Base-by-base conservation (phyloP, 2,329 filamentous ascomycete genomes). In the Botrytis aclada region DNA sequence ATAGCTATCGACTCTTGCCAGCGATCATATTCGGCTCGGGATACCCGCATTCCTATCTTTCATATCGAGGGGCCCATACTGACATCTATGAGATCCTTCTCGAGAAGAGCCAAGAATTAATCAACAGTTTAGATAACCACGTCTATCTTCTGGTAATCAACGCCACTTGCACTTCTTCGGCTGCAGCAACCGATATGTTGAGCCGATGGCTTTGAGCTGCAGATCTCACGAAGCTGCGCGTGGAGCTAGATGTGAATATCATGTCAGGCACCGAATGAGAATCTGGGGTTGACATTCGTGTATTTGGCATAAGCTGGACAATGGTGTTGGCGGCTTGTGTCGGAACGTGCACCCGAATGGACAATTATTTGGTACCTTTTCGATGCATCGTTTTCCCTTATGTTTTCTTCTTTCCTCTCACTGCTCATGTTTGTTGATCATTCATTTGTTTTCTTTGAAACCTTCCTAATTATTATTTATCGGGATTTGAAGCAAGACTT, bases 21-120 rank as follows among this genome's bases (percentile, higher is more conserved):
- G 25, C 54, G 34, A 41, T 41, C 7, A 32, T 10, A 32, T 56
- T 41, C 65, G 65, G 65, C 9, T 67, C 65, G 65, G 47, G n/a
- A 25, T 56, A 69, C 32, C 47, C 65, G 65, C 47, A 16, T 69
- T 56, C 65, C 65, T 56, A 41, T 56, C 65, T 67, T 16, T 56
- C 25, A 18, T 39, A 29, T 56, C 20, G 2, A 56, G 6, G 4
- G 51, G 12, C 25, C n/a, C 32, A 32, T 12, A 29, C 34, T 56
- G 34, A 22, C n/a, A 6, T 29, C 37, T 41, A 29, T 29, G 37
- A 29, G 39, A 54, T 29, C 37, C 3, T 14, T 10, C 37, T 39
- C 5, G 3, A 67, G 18, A 1, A 41, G 37, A 56, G n/a, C 22
- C 45, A 56, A 32, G 47, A 29, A 63, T 12, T 9, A 56, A 56